Base-by-base conservation (phyloP, 2,329 filamentous ascomycete genomes). In the Podosphaera fusca region DNA sequence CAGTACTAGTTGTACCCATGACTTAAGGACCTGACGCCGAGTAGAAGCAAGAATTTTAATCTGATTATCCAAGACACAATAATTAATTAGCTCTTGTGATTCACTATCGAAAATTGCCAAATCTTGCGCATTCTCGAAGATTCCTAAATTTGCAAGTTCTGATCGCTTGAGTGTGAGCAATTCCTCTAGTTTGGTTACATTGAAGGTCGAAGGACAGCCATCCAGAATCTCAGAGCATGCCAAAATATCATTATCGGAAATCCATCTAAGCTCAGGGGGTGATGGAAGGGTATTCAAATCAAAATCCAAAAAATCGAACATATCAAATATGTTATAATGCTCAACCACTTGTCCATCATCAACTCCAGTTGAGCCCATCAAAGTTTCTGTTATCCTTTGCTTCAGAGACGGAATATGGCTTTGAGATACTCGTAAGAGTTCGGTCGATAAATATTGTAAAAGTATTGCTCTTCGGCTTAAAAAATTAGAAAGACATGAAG, bases 281-380 rank as follows among this genome's bases (percentile, higher is more conserved):
- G 72, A 67, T 49, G 70, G 64, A 10, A 69, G 65, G 58, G 69
- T 68, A 0, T 71, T 69, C 45, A 81, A 73, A 53, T 78, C 74
- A 9, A 84, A 69, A 59, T 85, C 81, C 59, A 92, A 77, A 64
- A 96, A 96, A 69, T 98, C 92, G 64, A 94, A 92, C 30, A 96
- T 75, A 61, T 95, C 88, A 65, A 96, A 95, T 5, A 96, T 77
- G 2, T 85, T 88, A 0, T 83, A 77, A 58, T 87, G 84, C 34
- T 71, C 59, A 42, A 84, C 72, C 4, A 80, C 73, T 56, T 85
- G 78, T 53, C 83, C 82, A 58, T 79, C 79, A 12, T 83, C 77
- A 21, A 81, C 72, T 9, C 78, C 74, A 6, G 87, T 80, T 47
- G 84, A 81, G 4, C 92, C 92, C 49, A 89, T 79, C n/a, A 96